Evolutionary conservation across 495 filamentous ascomycete genomes (phyloP).

Genomic region (Podospora australis): DNA sequence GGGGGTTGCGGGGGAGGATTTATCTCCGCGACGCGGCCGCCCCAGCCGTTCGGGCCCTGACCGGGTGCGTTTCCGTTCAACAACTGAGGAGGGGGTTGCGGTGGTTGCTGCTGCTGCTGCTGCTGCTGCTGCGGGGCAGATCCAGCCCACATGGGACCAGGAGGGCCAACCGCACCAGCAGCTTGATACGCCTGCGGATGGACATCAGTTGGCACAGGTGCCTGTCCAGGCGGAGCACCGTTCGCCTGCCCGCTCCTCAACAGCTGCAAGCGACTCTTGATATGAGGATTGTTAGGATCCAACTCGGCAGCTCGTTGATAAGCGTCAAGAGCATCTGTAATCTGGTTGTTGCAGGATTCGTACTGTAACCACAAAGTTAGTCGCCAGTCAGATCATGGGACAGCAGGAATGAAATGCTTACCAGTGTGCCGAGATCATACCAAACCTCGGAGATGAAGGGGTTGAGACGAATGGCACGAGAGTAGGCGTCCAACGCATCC

Average conservation of each 20-base stretch:
- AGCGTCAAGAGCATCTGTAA: slow-evolving; percentile 89
- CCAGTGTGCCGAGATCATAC: slow-evolving; percentile 96
- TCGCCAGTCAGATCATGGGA: slow-evolving; percentile 4
- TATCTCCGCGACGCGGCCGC: slow-evolving; percentile 69
- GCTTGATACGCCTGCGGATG: slow-evolving; percentile 76
- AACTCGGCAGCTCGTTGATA: slow-evolving; percentile 93
- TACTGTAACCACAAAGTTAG: slow-evolving; percentile 53
- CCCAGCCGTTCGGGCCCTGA: slow-evolving; percentile 65
- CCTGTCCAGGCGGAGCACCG: slow-evolving; percentile 53
- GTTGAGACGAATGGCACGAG: slow-evolving; percentile 93
- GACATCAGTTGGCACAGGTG: slow-evolving; percentile 45
- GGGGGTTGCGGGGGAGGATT: slow-evolving; percentile 64
- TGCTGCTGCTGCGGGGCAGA: slow-evolving; percentile 52
- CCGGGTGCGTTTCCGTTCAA: slow-evolving; percentile 50
- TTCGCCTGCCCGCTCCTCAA: slow-evolving; percentile 71
- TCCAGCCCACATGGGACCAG: slow-evolving; percentile 82
- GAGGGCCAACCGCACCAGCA: slow-evolving; percentile 57
- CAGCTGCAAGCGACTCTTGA: slow-evolving; percentile 88
- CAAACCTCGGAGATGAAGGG: slow-evolving; percentile 99
- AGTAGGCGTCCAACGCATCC: slow-evolving; percentile 97
- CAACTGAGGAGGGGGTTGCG: slow-evolving; percentile 37
- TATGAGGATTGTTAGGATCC: slow-evolving; percentile 87
- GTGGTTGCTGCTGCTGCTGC: slow-evolving; percentile 39
- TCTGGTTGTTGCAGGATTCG: slow-evolving; percentile 98
- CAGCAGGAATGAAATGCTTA: slow-evolving; percentile 44